A percentile compares a stretch with the other conserved stretches of the same genome.
Evolutionary conservation across 495 filamentous ascomycete genomes (phyloP).

Genomic region (Hypoxylon cercidicola): DNA sequence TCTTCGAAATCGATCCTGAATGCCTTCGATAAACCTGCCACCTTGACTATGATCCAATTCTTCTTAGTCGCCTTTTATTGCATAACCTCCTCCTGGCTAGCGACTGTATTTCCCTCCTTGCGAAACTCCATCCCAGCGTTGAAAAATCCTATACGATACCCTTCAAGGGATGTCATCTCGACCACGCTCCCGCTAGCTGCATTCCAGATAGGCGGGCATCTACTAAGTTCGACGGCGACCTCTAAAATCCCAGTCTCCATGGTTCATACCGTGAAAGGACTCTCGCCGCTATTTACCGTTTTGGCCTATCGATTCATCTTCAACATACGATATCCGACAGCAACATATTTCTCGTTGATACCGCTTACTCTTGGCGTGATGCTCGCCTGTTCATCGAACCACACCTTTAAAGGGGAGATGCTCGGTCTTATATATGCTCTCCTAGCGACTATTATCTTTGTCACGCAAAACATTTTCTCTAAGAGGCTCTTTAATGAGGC

Average conservation of each 20-base stretch:
- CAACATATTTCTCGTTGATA: slow-evolving; percentile 92
- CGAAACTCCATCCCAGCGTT: slow-evolving; percentile 78
- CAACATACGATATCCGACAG: slow-evolving; percentile 82
- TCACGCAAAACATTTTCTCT: slow-evolving; percentile 98
- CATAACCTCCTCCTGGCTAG: slow-evolving; percentile 76
- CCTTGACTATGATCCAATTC: slow-evolving; percentile 95
- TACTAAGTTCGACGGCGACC: slow-evolving; percentile 91
- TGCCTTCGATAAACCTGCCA: slow-evolving; percentile 89
- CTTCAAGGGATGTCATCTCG: slow-evolving; percentile 81
- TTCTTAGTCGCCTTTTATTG: slow-evolving; percentile 92
- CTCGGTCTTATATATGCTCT: slow-evolving; percentile 89
- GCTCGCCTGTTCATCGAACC: slow-evolving; percentile 90
- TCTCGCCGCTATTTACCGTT: slow-evolving; percentile 96
- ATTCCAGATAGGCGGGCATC: slow-evolving; percentile 94
- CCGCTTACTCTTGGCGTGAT: slow-evolving; percentile 93
- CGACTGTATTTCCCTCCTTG: slow-evolving; percentile 73
- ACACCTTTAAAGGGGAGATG: slow-evolving; percentile 79
- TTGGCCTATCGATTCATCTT: slow-evolving; percentile 91
- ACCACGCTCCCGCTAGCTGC: slow-evolving; percentile 89
- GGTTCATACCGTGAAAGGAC: slow-evolving; percentile 99
- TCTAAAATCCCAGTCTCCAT: slow-evolving; percentile 94
- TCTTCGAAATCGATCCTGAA: slow-evolving; percentile 98
- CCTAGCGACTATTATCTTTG: slow-evolving; percentile 89
- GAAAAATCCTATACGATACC: slow-evolving; percentile 81
- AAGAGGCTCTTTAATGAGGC: slow-evolving; percentile 99